Percentiles rank a stretch among this genome's conserved stretches.
Evolutionary conservation across 2,329 filamentous ascomycete genomes (phyloP).

Genomic region (Colletotrichum horii): DNA sequence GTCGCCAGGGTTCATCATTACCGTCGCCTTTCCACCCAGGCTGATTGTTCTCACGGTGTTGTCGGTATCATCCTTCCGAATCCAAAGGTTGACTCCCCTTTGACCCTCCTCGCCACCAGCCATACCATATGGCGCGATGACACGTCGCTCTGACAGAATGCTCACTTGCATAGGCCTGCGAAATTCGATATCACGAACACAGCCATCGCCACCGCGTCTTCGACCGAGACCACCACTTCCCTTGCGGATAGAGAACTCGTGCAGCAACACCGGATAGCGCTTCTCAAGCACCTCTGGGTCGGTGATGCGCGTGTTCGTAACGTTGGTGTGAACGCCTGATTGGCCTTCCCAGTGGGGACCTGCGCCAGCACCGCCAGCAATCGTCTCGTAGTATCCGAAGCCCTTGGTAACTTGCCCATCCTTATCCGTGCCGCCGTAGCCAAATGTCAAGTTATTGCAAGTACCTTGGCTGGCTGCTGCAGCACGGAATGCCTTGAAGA

Average conservation of each 20-base stretch:
- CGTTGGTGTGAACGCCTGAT: conserved; percentile 36
- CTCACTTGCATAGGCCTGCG: background rate
- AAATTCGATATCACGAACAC: background rate
- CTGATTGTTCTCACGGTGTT: background rate
- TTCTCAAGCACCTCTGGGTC: conserved; percentile 40
- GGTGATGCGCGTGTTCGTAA: conserved; percentile 43
- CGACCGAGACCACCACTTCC: conserved; percentile 5
- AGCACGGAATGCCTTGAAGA: conserved; percentile 79
- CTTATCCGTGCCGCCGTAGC: background rate
- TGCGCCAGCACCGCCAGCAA: conserved; percentile 36
- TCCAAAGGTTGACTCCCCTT: background rate
- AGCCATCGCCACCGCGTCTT: background rate
- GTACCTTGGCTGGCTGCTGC: conserved; percentile 62
- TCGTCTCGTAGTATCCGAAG: conserved; percentile 42
- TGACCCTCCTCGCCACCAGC: background rate
- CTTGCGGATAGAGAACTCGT: conserved; percentile 33
- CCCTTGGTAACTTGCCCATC: conserved; percentile 46
- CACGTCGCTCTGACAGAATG: background rate
- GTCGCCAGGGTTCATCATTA: background rate
- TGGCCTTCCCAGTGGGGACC: conserved; percentile 32
- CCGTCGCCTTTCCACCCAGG: background rate
- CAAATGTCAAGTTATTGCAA: conserved; percentile 71
- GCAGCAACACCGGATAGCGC: conserved; percentile 36
- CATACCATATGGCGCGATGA: background rate
- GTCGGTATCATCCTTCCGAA: background rate